Evolutionary conservation across 805 yeast species (phyloP), one percentile per base, ranked within the genome.

Genomic region (Cyberlindnera mrakii): DNA sequence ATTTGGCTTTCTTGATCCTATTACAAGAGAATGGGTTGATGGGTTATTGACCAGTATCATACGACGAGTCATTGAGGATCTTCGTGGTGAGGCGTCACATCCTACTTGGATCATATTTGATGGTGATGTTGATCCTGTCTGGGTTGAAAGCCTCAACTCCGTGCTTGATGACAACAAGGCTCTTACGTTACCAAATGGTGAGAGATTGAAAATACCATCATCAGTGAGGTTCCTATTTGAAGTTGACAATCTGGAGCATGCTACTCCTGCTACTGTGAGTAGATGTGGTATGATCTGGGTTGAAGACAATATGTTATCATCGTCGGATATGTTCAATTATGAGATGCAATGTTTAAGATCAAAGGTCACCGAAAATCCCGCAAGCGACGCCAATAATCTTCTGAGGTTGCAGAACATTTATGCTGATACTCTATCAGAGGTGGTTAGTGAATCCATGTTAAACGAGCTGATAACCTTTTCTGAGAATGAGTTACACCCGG

Each of bases 11-110:
- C 59, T 90, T 30, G 95, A 90, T 51, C 62, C 73, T 1, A 71
- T 86, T 0, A 89, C 97, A 0, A 66, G 96, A 27, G 97, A 91
- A 41, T 91, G 97, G 97, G 75, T 74, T 1, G 98, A 91, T 63
- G 98, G 98, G 6, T 56, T 90, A 9, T 72, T 90, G 40, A 85
- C 96, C 0, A 60, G 76, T 9, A 71, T 82, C 7, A 54, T 91
- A 35, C 67, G 98, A 48, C 69, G 67, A 40, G 71, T 83, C 0
- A 58, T 58, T 23, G 74, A 71, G 3, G 80, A 80, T 47, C 50
- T 74, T 14, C 65, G 84, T 35, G 88, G 87, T 1, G 90, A 84
- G 47, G 51, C 58, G 8, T 49, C 64, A 2, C 78, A 74, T 45
- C 60, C 70, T 3, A 71, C 80, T 14, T 89, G 96, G 93, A 72